Conservation (phyloP, 768 basidiomycete species). For the Mycena galericulata region DNA sequence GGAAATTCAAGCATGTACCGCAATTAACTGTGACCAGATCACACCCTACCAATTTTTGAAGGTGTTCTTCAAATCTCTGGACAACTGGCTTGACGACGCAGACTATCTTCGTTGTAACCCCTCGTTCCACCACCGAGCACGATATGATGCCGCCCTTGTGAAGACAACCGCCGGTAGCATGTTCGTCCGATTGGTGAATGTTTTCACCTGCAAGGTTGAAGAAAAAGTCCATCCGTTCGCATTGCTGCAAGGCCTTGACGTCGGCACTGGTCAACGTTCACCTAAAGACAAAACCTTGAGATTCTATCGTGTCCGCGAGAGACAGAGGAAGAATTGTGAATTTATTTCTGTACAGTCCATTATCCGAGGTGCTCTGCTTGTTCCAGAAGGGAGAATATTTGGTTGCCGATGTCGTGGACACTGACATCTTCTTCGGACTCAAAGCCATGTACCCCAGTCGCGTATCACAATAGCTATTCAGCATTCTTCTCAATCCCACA, state of each 20-base stretch:
- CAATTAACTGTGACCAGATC: background rate
- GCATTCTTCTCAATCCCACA: no score
- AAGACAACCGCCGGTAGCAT: constrained; percentile 17
- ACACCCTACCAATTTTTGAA: constrained; percentile 23
- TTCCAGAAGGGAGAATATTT: constrained; percentile 30
- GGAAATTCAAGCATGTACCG: background rate
- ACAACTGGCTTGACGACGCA: constrained; percentile 26
- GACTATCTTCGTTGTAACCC: constrained; percentile 39
- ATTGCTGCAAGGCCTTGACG: constrained; percentile 36
- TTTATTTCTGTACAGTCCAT: constrained; percentile 37
- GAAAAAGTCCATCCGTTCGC: constrained; percentile 21
- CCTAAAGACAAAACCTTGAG: background rate
- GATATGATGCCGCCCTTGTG: constrained; percentile 38
- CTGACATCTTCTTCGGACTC: constrained; percentile 33
- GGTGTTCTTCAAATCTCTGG: constrained; percentile 30
- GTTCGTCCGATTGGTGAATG: constrained; percentile 34
- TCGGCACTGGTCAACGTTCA: constrained; percentile 9
- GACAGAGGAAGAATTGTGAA: background rate
- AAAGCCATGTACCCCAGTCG: background rate
- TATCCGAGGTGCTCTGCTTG: constrained; percentile 33
- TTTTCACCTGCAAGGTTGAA: constrained; percentile 35
- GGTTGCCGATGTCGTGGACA: constrained; percentile 36
- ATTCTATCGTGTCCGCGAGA: constrained; percentile 6
- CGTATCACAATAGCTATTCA: background rate
- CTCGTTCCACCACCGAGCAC: constrained; percentile 2